A percentile compares a stretch with the other conserved stretches of the same genome.
Conservation (phyloP, 1,284 basidiomycete species). For the Fistulinella cinereoalba region DNA sequence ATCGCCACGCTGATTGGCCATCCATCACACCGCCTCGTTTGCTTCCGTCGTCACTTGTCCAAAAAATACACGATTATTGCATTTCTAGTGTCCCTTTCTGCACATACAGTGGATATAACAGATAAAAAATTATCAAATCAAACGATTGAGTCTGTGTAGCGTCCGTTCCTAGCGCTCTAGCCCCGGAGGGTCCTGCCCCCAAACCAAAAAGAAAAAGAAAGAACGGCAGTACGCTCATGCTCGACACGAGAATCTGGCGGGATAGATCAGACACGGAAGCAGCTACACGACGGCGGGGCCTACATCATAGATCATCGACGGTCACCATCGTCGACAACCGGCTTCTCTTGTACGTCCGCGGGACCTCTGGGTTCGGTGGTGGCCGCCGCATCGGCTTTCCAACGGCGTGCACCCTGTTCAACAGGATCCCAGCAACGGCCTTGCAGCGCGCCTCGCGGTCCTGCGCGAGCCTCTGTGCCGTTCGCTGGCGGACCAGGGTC, state of each 20-base stretch:
- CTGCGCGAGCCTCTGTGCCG: slow-evolving; percentile 32
- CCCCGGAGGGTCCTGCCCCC: too few species aligned
- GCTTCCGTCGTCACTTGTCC: too few species aligned
- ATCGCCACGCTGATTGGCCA: too few species aligned
- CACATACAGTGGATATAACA: too few species aligned
- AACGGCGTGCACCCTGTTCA: slow-evolving; percentile 46
- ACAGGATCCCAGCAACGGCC: slow-evolving; percentile 47
- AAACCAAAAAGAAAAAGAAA: too few species aligned
- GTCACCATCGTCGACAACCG: slow-evolving; percentile 40
- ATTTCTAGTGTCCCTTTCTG: too few species aligned
- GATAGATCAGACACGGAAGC: neutral
- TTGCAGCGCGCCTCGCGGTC: slow-evolving; percentile 42
- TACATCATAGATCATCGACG: slow-evolving; percentile 28
- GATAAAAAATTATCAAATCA: too few species aligned
- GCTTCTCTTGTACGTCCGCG: slow-evolving; percentile 44
- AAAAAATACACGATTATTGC: too few species aligned
- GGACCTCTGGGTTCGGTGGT: slow-evolving; percentile 17
- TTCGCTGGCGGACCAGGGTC: slow-evolving; percentile 29
- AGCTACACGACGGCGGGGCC: neutral
- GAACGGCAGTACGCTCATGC: too few species aligned
- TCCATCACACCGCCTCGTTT: too few species aligned
- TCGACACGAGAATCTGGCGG: slow-evolving; percentile 16
- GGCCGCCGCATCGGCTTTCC: slow-evolving; percentile 43
- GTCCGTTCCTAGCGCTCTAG: too few species aligned
- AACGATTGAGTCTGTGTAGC: too few species aligned